Conservation (phyloP, 2,329 filamentous ascomycete genomes). For the Epicoccum nigrum region DNA sequence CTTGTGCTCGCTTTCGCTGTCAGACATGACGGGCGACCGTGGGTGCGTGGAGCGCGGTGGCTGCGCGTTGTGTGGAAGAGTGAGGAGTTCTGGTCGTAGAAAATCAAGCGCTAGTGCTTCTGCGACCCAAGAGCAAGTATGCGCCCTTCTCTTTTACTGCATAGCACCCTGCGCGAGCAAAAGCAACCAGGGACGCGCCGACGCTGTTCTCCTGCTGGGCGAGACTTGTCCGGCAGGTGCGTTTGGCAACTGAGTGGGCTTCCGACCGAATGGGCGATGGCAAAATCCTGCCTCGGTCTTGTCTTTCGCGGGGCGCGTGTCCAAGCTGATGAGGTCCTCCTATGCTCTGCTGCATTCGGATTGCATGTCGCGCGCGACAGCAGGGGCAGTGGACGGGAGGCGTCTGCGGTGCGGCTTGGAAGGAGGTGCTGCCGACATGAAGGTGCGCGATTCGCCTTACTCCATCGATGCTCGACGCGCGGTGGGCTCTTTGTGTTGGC, state of each 20-base stretch:
- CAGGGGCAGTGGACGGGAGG: background rate
- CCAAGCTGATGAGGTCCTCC: conserved; percentile 7
- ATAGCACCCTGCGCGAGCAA: conserved; percentile 23
- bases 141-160: conserved; percentile 31
- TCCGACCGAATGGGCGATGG: conserved; percentile 10
- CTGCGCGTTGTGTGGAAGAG: conserved; percentile 21
- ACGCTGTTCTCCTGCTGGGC: background rate
- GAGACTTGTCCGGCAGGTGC: conserved; percentile 3
- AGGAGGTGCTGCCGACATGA: conserved; percentile 23
- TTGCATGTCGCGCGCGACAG: conserved; percentile 20
- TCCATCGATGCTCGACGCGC: conserved; percentile 14
- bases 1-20: conserved; percentile 43
- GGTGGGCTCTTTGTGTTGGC: conserved; percentile 2
- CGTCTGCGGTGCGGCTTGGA: conserved; percentile 5
- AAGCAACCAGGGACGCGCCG: conserved; percentile 7
- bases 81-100: conserved; percentile 18
- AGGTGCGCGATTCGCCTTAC: conserved; percentile 19
- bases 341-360: conserved; percentile 21
- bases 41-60: conserved; percentile 22
- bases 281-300: too few relatives aligned
- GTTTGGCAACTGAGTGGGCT: conserved; percentile 1
- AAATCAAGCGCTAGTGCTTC: conserved; percentile 29
- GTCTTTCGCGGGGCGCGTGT: conserved; percentile 1
- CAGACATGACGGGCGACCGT: conserved; percentile 45
- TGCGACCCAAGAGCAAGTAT: conserved; percentile 32